A percentile compares a stretch with the other conserved stretches of the same genome.
Conservation (phyloP, 495 filamentous ascomycete genomes). For the Talaromyces wortmannii region DNA sequence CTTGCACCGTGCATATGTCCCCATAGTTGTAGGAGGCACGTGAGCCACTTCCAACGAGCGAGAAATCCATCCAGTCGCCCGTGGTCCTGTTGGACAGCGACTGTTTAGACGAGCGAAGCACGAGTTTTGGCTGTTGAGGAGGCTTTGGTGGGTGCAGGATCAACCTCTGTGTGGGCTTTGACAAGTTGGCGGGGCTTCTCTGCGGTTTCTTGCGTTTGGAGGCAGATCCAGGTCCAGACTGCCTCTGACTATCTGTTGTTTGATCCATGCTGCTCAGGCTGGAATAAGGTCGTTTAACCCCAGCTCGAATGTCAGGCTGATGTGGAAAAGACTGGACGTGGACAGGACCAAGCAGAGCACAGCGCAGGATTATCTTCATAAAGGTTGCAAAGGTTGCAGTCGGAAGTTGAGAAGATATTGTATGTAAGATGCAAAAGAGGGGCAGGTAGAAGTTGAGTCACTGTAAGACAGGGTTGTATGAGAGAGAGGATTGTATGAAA, state of each 20-base stretch:
- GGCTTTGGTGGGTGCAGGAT: constrained; percentile 3
- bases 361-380: too few relatives aligned
- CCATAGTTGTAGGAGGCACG: constrained; percentile 2
- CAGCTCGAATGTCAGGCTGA: too few relatives aligned
- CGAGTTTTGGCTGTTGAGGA: not conserved
- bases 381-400: not conserved
- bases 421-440: not conserved
- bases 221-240: not conserved
- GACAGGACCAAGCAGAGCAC: too few relatives aligned
- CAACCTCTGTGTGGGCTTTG: not conserved
- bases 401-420: not conserved
- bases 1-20: constrained; percentile 2
- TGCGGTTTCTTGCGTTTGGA: constrained; percentile 2
- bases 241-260: not conserved
- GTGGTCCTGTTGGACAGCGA: not conserved
- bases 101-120: not conserved
- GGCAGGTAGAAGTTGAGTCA: not conserved
- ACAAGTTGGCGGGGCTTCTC: not conserved
- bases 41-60: constrained; percentile 1
- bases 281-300: not conserved
- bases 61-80: not conserved
- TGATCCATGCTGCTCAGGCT: not conserved
- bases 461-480: not conserved
- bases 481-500: not conserved
- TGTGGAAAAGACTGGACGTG: not conserved